Evolutionary conservation across 2,329 filamentous ascomycete genomes (phyloP).

Genomic region (Metarhizium robertsii): DNA sequence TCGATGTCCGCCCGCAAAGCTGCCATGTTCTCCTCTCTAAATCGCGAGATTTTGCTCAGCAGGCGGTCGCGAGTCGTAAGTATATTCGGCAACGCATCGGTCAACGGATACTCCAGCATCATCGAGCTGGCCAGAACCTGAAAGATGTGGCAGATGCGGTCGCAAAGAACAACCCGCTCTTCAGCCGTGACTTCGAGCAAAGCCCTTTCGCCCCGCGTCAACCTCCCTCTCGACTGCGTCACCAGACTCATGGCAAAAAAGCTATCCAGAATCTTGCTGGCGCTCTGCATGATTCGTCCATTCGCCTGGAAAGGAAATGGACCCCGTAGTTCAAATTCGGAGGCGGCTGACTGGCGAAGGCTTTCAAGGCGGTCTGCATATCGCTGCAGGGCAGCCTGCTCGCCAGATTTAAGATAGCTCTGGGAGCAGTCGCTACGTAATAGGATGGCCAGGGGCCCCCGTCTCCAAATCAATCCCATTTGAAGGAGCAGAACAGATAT

Average conservation of each 20-base stretch:
- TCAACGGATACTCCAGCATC: conserved; percentile 82
- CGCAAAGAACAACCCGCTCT: conserved; percentile 71
- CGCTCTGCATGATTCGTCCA: conserved; percentile 62
- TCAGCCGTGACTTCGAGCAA: conserved; percentile 65
- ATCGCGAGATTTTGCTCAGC: conserved; percentile 75
- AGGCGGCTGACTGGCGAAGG: conserved; percentile 57
- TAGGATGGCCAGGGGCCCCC: conserved; percentile 72
- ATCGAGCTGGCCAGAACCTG: conserved; percentile 76
- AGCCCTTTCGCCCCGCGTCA: conserved; percentile 67
- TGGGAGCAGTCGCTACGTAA: conserved; percentile 44
- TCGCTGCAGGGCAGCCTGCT: conserved; percentile 72
- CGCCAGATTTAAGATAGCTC: conserved; percentile 72
- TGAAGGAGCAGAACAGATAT: conserved; percentile 77
- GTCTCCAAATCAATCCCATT: conserved; percentile 88
- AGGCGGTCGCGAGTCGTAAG: conserved; percentile 66
- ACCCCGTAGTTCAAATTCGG: conserved; percentile 74
- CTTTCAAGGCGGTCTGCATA: conserved; percentile 62
- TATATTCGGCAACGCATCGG: conserved; percentile 72
- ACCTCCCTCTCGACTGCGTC: conserved; percentile 64
- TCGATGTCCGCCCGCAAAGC: background rate
- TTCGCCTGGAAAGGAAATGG: conserved; percentile 68
- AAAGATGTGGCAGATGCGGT: conserved; percentile 75
- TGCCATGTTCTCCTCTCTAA: conserved; percentile 50
- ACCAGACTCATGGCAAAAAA: conserved; percentile 91
- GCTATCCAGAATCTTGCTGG: conserved; percentile 71